A percentile compares a stretch with the other conserved stretches of the same genome.
Evolutionary conservation across 164 flowering plant genomes (phyloP).

Genomic region (Aristolochia fimbriata): DNA sequence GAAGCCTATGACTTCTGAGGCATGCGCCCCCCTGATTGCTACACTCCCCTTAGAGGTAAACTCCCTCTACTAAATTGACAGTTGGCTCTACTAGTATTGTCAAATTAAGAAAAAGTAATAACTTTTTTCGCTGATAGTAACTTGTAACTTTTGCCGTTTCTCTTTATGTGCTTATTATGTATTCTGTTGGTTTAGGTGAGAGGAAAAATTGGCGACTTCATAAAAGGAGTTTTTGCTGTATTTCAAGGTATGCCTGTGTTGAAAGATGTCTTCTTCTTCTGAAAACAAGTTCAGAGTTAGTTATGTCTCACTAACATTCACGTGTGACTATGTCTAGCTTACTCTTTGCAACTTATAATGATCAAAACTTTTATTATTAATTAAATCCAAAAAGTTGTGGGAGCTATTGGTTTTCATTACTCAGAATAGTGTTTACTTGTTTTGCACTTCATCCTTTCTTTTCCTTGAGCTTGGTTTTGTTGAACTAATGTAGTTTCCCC

Average conservation of each 20-base stretch:
- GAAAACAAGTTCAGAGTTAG: no score
- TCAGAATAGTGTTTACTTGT: background rate
- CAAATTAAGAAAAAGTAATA: no score
- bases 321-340: no score
- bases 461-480: background rate
- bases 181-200: slow-evolving; percentile 34
- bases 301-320: no score
- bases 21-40: slow-evolving; percentile 85
- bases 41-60: slow-evolving; percentile 87
- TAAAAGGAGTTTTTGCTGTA: slow-evolving; percentile 59
- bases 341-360: no score
- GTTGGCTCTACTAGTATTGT: background rate
- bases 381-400: no score
- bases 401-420: background rate
- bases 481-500: background rate
- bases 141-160: background rate
- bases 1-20: slow-evolving; percentile 44
- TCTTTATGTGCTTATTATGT: slow-evolving; percentile 3
- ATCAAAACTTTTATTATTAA: no score
- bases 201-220: slow-evolving; percentile 66
- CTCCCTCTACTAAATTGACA: background rate
- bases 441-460: background rate
- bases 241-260: slow-evolving; percentile 53
- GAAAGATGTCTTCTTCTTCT: background rate
- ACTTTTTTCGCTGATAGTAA: no score